These are phyloP conservation scores for Lonicera japonica DNA, from an alignment of 129 eudicot genomes.

Conservation along the genomic window DNA sequence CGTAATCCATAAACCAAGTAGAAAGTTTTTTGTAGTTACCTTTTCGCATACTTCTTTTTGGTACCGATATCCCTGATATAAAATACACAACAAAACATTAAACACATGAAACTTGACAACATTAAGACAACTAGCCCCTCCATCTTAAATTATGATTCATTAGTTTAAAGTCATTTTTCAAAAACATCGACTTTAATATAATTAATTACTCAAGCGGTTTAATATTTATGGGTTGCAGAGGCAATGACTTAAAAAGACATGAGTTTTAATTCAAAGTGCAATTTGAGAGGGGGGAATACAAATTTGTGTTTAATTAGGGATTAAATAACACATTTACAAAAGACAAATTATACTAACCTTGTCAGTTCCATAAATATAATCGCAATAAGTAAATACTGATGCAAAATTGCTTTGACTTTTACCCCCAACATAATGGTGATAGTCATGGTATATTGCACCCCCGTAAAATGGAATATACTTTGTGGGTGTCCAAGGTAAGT, in stretches of 20 bases:
- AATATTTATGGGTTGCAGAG: no score
- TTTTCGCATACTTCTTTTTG: slow-evolving; percentile 26
- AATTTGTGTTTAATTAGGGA: neutral
- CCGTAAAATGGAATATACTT: slow-evolving; percentile 50
- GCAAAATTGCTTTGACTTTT: slow-evolving; percentile 50
- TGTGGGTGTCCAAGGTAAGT: slow-evolving; percentile 45
- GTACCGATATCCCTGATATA: slow-evolving; percentile 43
- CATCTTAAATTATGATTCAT: no score
- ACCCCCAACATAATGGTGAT: slow-evolving; percentile 50
- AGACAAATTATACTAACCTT: slow-evolving; percentile 26
- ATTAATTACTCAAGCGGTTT: no score
- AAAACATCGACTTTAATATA: no score
- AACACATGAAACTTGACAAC: no score
- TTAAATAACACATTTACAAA: neutral
- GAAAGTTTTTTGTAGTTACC: slow-evolving; percentile 14
- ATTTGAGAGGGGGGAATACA: no score
- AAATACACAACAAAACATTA: neutral
- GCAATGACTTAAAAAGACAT: no score
- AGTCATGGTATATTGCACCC: slow-evolving; percentile 46
- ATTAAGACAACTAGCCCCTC: no score
- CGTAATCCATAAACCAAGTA: neutral
- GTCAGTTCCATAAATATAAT: slow-evolving; percentile 45
- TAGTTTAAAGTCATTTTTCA: no score
- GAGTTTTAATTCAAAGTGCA: no score
- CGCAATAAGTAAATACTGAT: slow-evolving; percentile 49